These are phyloP conservation scores for Acacia concinna DNA, from an alignment of 331 rosid species.

Conservation along the genomic window DNA sequence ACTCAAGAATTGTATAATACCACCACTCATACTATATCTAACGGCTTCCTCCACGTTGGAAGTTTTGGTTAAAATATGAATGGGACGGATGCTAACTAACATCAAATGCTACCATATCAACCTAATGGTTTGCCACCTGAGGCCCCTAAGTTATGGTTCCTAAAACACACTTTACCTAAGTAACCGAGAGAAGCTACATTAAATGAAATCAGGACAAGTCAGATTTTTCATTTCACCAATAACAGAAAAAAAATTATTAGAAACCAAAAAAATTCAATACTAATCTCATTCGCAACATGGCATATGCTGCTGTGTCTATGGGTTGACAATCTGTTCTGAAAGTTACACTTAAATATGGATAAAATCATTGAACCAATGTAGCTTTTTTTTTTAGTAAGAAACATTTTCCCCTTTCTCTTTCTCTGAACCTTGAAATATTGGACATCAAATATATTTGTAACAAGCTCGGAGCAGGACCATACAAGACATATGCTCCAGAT, in stretches of 20 bases:
- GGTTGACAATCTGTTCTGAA: neutral
- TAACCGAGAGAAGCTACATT: neutral
- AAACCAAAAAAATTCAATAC: neutral
- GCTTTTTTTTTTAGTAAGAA: neutral
- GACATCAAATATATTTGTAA: neutral
- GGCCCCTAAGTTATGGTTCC: neutral
- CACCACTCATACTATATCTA: too few species aligned
- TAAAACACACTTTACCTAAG: neutral
- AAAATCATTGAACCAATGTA: neutral
- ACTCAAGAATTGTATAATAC: neutral
- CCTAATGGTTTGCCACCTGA: neutral
- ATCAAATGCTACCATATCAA: neutral
- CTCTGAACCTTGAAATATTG: neutral
- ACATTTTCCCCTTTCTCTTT: neutral
- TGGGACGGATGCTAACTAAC: neutral
- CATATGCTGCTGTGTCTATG: neutral
- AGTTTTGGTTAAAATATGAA: neutral
- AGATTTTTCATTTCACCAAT: neutral
- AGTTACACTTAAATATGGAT: neutral
- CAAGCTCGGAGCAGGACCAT: neutral
- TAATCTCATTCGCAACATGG: neutral
- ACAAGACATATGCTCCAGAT: neutral
- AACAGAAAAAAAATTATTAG: neutral
- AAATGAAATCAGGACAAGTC: neutral
- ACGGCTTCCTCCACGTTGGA: neutral